Conservation (phyloP, 2,329 filamentous ascomycete species). For the Cordyceps javanica region DNA sequence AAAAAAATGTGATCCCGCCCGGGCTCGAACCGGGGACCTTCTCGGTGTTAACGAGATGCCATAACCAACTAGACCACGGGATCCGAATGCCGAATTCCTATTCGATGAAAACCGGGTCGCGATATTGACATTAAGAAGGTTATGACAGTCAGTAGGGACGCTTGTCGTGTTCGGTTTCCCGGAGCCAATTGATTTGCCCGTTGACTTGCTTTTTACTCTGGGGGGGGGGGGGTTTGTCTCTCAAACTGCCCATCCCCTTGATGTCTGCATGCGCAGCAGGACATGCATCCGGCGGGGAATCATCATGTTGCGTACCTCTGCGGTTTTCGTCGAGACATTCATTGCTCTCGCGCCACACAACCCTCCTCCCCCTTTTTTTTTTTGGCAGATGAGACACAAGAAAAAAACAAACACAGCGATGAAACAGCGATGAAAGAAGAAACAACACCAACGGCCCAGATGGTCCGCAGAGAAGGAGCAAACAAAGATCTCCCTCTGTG, state of each 20-base stretch:
- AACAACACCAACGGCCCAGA: neutral
- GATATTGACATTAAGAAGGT: neutral
- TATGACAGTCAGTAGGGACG: neutral
- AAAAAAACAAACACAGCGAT: neutral
- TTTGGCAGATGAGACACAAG: neutral
- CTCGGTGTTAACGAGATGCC: slow-evolving; percentile 14
- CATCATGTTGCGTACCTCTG: neutral
- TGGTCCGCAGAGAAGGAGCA: neutral
- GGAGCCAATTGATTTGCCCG: neutral
- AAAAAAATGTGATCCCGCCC: slow-evolving; percentile 14
- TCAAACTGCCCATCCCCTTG: neutral
- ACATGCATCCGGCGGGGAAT: too few relatives aligned
- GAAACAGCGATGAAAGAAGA: neutral
- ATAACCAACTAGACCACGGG: slow-evolving; percentile 15
- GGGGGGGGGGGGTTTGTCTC: neutral
- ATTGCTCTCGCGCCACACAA: neutral
- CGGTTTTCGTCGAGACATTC: neutral
- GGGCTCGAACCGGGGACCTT: slow-evolving; percentile 15
- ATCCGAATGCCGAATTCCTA: slow-evolving; percentile 2
- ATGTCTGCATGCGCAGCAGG: too few relatives aligned
- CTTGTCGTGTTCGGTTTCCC: too few relatives aligned
- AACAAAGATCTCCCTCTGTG: neutral
- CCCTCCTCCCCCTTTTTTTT: neutral
- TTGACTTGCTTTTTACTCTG: neutral
- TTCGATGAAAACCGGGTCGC: neutral